phyloP scores from a whole-genome alignment of 257 asterid species.

The Coffea canephora region DNA sequence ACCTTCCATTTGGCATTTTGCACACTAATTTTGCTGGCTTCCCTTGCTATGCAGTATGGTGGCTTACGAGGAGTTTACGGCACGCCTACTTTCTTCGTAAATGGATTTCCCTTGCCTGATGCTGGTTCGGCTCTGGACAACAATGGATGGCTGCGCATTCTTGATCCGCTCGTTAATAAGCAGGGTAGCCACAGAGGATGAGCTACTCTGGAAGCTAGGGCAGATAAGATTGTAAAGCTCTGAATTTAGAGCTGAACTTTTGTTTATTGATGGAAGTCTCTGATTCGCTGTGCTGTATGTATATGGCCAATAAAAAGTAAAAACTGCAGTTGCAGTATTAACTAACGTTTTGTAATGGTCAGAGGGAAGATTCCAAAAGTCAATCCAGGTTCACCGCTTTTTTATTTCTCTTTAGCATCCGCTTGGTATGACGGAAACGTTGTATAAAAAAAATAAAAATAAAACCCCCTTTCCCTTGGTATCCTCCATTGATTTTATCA shows the following conservation, averaged over 20 bases:
- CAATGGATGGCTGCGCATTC: conserved; percentile 48
- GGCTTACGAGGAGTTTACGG: conserved; percentile 83
- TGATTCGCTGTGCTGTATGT: no score
- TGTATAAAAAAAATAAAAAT: not conserved
- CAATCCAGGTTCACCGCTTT: no score
- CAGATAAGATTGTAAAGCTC: no score
- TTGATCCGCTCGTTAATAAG: conserved; percentile 56
- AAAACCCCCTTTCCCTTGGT: not conserved
- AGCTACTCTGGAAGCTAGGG: no score
- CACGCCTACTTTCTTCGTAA: conserved; percentile 81
- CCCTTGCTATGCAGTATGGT: conserved; percentile 54
- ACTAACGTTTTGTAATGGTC: no score
- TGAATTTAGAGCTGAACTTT: no score
- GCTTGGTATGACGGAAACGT: not conserved
- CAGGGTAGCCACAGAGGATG: not conserved
- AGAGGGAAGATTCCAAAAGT: no score
- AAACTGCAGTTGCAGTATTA: no score
- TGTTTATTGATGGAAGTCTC: no score
- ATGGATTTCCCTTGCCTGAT: conserved; percentile 81
- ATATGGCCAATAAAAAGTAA: no score
- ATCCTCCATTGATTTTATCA: not conserved
- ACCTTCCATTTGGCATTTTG: no score
- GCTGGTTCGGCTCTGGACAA: conserved; percentile 57
- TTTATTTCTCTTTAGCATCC: not conserved
- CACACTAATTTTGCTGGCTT: not conserved